Percentiles rank a stretch among this genome's conserved stretches.
phyloP scores from a whole-genome alignment of 345 rosid genomes.

The Geranium rotundifolium region DNA sequence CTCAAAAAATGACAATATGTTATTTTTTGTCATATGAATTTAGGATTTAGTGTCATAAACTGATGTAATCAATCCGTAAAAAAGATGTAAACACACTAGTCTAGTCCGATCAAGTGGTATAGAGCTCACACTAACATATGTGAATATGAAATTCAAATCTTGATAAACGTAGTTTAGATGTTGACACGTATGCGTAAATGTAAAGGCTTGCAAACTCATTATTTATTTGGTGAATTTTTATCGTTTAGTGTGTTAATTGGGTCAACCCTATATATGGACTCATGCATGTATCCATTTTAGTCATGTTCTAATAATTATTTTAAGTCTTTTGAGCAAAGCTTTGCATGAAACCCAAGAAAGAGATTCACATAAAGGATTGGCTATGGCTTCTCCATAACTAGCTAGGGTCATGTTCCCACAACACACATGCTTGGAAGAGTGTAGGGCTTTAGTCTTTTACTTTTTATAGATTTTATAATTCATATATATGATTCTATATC shows the following conservation, averaged over 20 bases:
- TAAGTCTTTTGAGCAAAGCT: background rate
- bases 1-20: background rate
- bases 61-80: too few species aligned
- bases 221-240: background rate
- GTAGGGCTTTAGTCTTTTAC: background rate
- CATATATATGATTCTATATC: too few species aligned
- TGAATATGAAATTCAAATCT: too few species aligned
- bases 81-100: too few species aligned
- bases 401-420: background rate
- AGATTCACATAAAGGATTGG: background rate
- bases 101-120: too few species aligned
- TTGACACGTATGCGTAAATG: too few species aligned
- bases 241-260: background rate
- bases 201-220: background rate
- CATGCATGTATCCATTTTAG: background rate
- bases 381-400: background rate
- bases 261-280: background rate
- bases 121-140: too few species aligned
- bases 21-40: too few species aligned
- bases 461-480: too few species aligned
- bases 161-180: too few species aligned
- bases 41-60: too few species aligned
- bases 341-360: background rate
- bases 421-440: conserved; percentile 2
- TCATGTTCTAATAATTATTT: background rate